Conservation (phyloP, 164 flowering plant species). For the Chimonanthus praecox region DNA sequence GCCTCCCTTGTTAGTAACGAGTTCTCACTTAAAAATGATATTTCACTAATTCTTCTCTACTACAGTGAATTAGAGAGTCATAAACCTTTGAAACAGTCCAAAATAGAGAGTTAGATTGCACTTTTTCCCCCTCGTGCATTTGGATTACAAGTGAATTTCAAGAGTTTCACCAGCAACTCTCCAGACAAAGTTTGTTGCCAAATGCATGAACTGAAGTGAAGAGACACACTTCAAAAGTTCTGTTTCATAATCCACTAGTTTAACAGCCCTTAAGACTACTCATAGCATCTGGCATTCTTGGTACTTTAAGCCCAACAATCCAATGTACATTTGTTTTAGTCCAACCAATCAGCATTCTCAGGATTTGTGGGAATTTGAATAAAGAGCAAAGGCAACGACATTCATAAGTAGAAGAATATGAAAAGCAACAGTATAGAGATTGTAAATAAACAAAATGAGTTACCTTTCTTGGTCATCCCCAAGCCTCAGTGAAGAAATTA, state of each 20-base stretch:
- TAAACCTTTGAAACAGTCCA: too few relatives aligned
- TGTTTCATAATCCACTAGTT: too few relatives aligned
- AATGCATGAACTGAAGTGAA: too few relatives aligned
- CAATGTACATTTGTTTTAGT: neutral
- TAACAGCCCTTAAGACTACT: too few relatives aligned
- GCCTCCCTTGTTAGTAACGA: neutral
- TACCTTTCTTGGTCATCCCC: constrained; percentile 95
- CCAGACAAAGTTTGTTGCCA: too few relatives aligned
- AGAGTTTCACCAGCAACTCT: neutral
- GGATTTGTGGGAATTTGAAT: neutral
- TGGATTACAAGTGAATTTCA: neutral
- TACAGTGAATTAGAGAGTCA: too few relatives aligned
- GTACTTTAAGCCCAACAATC: neutral
- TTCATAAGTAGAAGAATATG: neutral
- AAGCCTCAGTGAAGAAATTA: constrained; percentile 86
- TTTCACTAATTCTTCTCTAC: too few relatives aligned
- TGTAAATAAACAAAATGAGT: neutral
- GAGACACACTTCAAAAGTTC: too few relatives aligned
- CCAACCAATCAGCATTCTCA: neutral
- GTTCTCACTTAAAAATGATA: too few relatives aligned
- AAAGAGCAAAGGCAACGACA: neutral
- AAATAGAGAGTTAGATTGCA: too few relatives aligned
- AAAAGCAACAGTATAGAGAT: neutral
- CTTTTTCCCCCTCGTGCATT: too few relatives aligned
- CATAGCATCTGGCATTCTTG: too few relatives aligned